phyloP scores from a whole-genome alignment of 345 rosid species.

The Gossypioides kirkii region DNA sequence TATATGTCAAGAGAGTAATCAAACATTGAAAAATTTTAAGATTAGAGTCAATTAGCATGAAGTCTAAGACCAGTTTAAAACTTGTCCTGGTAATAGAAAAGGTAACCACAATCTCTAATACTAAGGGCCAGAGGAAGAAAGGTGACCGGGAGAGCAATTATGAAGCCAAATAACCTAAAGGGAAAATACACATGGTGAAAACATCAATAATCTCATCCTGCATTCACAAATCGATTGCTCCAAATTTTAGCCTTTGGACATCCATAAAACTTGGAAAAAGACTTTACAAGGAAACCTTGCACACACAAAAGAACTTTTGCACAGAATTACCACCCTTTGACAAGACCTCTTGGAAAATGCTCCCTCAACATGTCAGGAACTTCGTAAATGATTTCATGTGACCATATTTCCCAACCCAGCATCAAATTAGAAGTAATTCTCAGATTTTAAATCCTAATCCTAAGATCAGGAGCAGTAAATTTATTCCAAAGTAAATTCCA shows the following conservation, averaged over 20 bases:
- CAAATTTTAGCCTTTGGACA: not conserved
- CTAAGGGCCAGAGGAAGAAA: not conserved
- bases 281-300: conserved; percentile 1
- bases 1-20: conserved; percentile 13
- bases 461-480: not conserved
- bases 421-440: not conserved
- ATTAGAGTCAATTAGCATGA: not conserved
- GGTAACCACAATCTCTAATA: not conserved
- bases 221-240: not conserved
- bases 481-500: not conserved
- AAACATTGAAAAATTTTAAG: not conserved
- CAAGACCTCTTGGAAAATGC: not conserved
- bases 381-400: not conserved
- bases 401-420: not conserved
- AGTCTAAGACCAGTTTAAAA: not conserved
- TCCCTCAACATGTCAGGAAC: not conserved
- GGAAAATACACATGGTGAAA: not conserved
- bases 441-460: not conserved
- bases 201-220: not conserved
- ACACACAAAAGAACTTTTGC: not conserved
- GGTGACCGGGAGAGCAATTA: not conserved
- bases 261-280: conserved; percentile 2
- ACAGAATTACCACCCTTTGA: not conserved
- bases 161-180: not conserved
- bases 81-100: not conserved